These are phyloP conservation scores for Acer yangbiense DNA, from an alignment of 345 rosid genomes.

Conservation along the genomic window DNA sequence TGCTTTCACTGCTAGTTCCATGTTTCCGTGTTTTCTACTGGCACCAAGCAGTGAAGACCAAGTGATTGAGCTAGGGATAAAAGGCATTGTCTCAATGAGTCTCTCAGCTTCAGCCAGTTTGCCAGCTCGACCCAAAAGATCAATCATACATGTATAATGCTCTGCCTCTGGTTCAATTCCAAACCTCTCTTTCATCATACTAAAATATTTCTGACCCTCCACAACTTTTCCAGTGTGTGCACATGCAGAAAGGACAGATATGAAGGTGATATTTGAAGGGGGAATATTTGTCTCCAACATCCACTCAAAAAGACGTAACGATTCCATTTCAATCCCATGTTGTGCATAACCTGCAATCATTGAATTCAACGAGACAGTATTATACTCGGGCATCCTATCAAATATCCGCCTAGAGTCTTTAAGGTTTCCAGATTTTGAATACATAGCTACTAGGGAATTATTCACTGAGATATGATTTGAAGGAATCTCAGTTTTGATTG, in stretches of 20 bases:
- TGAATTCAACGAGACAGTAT: conserved; percentile 68
- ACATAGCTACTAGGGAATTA: conserved; percentile 73
- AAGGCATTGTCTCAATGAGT: conserved; percentile 74
- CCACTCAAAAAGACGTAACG: conserved; percentile 54
- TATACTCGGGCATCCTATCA: conserved; percentile 71
- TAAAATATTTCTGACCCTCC: conserved; percentile 63
- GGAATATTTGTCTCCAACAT: conserved; percentile 60
- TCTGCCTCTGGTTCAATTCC: conserved; percentile 79
- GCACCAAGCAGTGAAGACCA: conserved; percentile 93
- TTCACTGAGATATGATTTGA: conserved; percentile 66
- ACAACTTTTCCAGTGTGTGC: conserved; percentile 75
- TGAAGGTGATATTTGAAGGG: conserved; percentile 77
- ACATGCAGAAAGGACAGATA: conserved; percentile 87
- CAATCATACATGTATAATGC: conserved; percentile 91
- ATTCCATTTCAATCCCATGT: conserved; percentile 64
- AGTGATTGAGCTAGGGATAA: conserved; percentile 53
- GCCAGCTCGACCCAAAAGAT: conserved; percentile 83
- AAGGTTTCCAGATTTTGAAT: conserved; percentile 76
- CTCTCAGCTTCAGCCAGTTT: conserved; percentile 75
- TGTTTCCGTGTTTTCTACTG: conserved; percentile 69
- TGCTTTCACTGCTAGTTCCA: conserved; percentile 69
- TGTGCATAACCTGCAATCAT: conserved; percentile 85
- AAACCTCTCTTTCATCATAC: conserved; percentile 65
- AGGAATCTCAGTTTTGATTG: conserved; percentile 65
- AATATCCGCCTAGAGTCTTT: conserved; percentile 62